phyloP scores from a whole-genome alignment of 2,329 filamentous ascomycete genomes.

The Dactylellina drechsleri region DNA sequence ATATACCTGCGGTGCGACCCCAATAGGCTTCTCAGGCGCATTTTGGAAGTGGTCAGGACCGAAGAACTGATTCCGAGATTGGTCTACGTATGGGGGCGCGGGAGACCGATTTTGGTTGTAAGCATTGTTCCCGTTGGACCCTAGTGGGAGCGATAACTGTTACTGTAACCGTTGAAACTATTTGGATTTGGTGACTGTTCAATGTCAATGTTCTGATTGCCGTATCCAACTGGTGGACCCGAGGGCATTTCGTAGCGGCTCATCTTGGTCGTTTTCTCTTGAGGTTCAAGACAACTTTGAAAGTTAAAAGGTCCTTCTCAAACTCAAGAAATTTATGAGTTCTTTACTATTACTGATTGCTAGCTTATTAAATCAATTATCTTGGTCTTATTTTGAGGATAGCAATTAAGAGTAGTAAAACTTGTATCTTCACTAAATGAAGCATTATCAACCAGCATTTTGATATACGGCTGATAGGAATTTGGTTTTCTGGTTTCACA shows the following conservation, averaged over 20 bases:
- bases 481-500: too few species aligned
- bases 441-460: too few species aligned
- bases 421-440: too few species aligned
- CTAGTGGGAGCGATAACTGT: slow-evolving; percentile 1
- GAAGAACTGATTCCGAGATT: background rate
- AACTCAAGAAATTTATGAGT: too few species aligned
- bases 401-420: too few species aligned
- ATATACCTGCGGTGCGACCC: slow-evolving; percentile 4
- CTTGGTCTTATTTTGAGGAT: too few species aligned
- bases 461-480: too few species aligned
- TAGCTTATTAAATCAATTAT: too few species aligned
- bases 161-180: background rate
- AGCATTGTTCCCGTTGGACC: too few species aligned
- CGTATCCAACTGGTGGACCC: background rate
- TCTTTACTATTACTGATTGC: too few species aligned
- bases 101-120: slow-evolving; percentile 1
- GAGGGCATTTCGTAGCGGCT: background rate
- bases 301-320: too few species aligned
- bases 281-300: background rate
- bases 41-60: background rate
- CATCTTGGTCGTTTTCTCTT: slow-evolving; percentile 4
- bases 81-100: background rate
- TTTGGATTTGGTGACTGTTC: background rate
- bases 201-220: background rate
- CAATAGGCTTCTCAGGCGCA: slow-evolving; percentile 21